phyloP scores from a whole-genome alignment of 2,329 filamentous ascomycete genomes.

The Aspergillus bombycis region DNA sequence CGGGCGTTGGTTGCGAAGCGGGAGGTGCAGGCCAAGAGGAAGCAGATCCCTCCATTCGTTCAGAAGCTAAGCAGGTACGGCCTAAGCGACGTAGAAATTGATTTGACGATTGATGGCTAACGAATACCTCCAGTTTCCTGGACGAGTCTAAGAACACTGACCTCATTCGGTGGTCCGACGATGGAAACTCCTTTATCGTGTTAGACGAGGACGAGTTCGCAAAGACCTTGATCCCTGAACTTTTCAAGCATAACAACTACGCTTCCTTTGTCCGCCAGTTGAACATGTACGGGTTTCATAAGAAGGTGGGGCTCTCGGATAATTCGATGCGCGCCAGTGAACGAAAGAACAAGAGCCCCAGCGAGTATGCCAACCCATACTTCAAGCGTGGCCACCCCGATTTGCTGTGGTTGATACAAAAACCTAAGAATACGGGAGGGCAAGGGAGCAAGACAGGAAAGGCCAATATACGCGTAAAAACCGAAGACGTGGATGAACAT shows the following conservation, averaged over 20 bases:
- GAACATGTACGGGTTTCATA: conserved; percentile 68
- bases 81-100: background rate
- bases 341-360: conserved; percentile 95
- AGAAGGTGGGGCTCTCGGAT: conserved; percentile 84
- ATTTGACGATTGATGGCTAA: conserved; percentile 14
- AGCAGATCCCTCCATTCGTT: conserved; percentile 96
- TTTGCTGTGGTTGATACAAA: conserved; percentile 93
- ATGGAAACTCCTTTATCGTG: conserved; percentile 94
- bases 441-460: conserved; percentile 58
- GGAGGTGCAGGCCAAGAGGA: conserved; percentile 85
- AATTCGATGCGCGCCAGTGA: conserved; percentile 98
- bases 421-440: conserved; percentile 74
- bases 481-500: conserved; percentile 63
- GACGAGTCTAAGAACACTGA: conserved; percentile 93
- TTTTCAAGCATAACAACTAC: conserved; percentile 81
- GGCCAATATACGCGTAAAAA: conserved; percentile 46
- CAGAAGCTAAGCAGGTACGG: conserved; percentile 94
- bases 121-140: conserved; percentile 69
- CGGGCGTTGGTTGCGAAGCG: conserved; percentile 80
- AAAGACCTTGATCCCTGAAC: conserved; percentile 71
- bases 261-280: conserved; percentile 75
- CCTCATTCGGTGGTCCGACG: conserved; percentile 94
- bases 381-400: conserved; percentile 93
- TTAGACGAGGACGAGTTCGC: conserved; percentile 91
- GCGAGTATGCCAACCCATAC: conserved; percentile 96